These are phyloP conservation scores for Neopestalotiopsis clavispora DNA, from an alignment of 2,329 filamentous ascomycete genomes.

Conservation along the genomic window DNA sequence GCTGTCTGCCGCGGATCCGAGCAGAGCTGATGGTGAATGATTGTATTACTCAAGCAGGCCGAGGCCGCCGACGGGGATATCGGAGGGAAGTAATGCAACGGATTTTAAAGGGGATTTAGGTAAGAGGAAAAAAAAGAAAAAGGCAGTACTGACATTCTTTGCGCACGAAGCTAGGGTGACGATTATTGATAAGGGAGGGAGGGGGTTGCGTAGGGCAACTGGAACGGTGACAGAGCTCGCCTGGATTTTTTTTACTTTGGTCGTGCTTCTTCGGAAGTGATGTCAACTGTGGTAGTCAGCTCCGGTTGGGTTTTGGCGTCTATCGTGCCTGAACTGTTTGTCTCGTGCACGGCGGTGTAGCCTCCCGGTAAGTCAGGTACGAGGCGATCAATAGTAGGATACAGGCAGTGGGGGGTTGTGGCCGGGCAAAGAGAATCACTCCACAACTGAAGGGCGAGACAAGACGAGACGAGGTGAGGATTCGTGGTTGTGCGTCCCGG, in stretches of 20 bases:
- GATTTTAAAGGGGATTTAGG: constrained; percentile 20
- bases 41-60: constrained; percentile 20
- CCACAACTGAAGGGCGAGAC: background rate
- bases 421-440: background rate
- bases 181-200: background rate
- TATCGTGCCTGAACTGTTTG: background rate
- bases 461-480: constrained; percentile 7
- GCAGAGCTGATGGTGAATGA: constrained; percentile 8
- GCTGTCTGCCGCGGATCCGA: constrained; percentile 14
- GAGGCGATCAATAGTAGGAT: background rate
- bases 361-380: background rate
- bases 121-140: no score
- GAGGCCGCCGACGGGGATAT: constrained; percentile 30
- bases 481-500: constrained; percentile 7
- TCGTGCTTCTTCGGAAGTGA: constrained; percentile 3
- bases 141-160: constrained; percentile 21
- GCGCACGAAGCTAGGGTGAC: constrained; percentile 29
- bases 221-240: background rate
- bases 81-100: constrained; percentile 22
- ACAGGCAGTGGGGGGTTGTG: background rate
- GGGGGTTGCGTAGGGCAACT: background rate
- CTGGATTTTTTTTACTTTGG: background rate
- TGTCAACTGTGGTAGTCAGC: constrained; percentile 7
- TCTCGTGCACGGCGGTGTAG: background rate
- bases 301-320: background rate